Conservation (phyloP, 179 eudicot genomes). For the Nepenthes alata region DNA sequence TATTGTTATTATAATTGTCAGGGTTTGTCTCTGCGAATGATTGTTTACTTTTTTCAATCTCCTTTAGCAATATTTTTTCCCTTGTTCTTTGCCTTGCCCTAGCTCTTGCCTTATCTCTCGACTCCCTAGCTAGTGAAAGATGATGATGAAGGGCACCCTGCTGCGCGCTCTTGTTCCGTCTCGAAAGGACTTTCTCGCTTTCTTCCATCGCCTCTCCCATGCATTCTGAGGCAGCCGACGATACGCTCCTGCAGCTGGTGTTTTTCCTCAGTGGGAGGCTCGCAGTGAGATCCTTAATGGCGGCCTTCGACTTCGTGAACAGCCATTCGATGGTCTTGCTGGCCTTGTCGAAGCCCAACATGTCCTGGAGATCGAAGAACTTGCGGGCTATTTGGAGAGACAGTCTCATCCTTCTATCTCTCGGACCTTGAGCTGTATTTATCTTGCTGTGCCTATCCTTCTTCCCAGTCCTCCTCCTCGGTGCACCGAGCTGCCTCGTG, state of each 20-base stretch:
- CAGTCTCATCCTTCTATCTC: constrained; percentile 36
- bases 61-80: constrained; percentile 11
- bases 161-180: neutral
- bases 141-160: neutral
- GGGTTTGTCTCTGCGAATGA: too few relatives aligned
- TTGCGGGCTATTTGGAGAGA: constrained; percentile 28
- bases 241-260: constrained; percentile 10
- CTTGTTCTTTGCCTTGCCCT: constrained; percentile 34
- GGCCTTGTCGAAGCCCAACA: constrained; percentile 29
- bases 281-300: constrained; percentile 16
- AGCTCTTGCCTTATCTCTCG: constrained; percentile 28
- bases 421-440: constrained; percentile 26
- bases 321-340: constrained; percentile 31
- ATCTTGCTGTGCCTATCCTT: constrained; percentile 39
- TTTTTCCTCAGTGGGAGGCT: constrained; percentile 5
- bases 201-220: constrained; percentile 1
- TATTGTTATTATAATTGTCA: too few relatives aligned
- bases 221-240: constrained; percentile 13
- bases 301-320: constrained; percentile 11
- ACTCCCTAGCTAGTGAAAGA: constrained; percentile 19
- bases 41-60: too few relatives aligned
- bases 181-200: neutral
- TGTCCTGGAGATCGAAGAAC: constrained; percentile 26
- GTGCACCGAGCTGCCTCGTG: neutral
- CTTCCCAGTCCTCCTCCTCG: constrained; percentile 19